Evolutionary conservation across 2,329 filamentous ascomycete genomes (phyloP).

Genomic region (Paramyrothecium sp.): DNA sequence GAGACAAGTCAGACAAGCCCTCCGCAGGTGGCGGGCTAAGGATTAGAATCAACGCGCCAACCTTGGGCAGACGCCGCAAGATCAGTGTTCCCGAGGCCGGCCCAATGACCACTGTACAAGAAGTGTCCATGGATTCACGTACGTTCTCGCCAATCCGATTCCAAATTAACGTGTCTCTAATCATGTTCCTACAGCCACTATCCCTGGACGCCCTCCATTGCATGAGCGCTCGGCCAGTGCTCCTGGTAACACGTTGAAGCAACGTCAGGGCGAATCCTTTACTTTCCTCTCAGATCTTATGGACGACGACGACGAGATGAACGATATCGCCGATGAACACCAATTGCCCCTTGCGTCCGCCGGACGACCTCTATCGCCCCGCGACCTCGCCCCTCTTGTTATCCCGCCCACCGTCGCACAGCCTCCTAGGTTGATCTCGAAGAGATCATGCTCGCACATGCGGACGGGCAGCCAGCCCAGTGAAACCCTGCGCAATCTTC

Average conservation of each 20-base stretch:
- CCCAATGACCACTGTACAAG: constrained; percentile 68
- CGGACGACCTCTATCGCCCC: constrained; percentile 46
- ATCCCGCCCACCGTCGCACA: constrained; percentile 40
- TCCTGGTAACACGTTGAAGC: constrained; percentile 50
- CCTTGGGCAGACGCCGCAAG: constrained; percentile 58
- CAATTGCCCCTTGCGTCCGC: constrained; percentile 5
- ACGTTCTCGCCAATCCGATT: constrained; percentile 29
- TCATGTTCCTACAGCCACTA: constrained; percentile 51
- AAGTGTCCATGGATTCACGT: constrained; percentile 70
- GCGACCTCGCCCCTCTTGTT: constrained; percentile 53
- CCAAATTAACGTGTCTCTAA: not conserved
- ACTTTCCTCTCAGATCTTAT: constrained; percentile 21
- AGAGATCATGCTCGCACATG: constrained; percentile 43
- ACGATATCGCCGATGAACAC: constrained; percentile 22
- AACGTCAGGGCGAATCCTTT: constrained; percentile 26
- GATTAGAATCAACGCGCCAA: constrained; percentile 57
- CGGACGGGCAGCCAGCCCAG: constrained; percentile 42
- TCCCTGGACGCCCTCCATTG: constrained; percentile 62
- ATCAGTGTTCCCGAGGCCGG: constrained; percentile 63
- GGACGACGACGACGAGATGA: constrained; percentile 19
- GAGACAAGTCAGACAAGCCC: constrained; percentile 39
- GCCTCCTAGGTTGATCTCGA: constrained; percentile 20
- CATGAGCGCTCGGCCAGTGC: constrained; percentile 65
- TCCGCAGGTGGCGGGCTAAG: constrained; percentile 40
- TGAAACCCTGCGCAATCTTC: constrained; percentile 39